These are phyloP conservation scores for Trichoderma lentiforme DNA, from an alignment of 2,329 filamentous ascomycete genomes.

Conservation along the genomic window DNA sequence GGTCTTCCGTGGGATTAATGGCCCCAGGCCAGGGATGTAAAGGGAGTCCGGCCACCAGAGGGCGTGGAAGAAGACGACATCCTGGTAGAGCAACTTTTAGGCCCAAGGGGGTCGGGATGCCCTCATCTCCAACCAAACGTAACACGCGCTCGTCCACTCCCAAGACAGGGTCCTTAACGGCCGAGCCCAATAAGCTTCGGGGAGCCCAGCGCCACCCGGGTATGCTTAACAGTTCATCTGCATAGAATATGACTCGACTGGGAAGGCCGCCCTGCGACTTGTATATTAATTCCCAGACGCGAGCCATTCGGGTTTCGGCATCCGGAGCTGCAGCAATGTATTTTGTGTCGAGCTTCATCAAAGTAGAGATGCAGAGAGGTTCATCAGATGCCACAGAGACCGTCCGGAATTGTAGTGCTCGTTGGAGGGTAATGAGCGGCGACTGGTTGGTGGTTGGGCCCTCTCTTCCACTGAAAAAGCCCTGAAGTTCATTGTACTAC, in stretches of 20 bases:
- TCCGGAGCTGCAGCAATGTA: conserved; percentile 19
- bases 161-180: conserved; percentile 20
- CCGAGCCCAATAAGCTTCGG: conserved; percentile 22
- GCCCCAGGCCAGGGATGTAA: conserved; percentile 20
- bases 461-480: neutral
- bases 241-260: conserved; percentile 24
- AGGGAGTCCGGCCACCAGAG: conserved; percentile 7
- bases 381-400: conserved; percentile 31
- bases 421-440: conserved; percentile 23
- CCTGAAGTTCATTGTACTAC: conserved; percentile 23
- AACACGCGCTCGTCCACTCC: conserved; percentile 21
- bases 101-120: conserved; percentile 21
- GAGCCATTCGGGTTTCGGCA: conserved; percentile 24
- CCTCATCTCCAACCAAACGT: conserved; percentile 17
- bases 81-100: conserved; percentile 21
- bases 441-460: neutral
- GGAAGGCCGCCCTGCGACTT: conserved; percentile 22
- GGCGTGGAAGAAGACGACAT: conserved; percentile 10
- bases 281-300: conserved; percentile 25
- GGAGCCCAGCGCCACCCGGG: conserved; percentile 31
- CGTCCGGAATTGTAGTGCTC: conserved; percentile 27
- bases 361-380: conserved; percentile 30
- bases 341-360: conserved; percentile 26
- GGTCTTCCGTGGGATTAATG: conserved; percentile 19
- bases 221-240: conserved; percentile 23